A percentile compares a stretch with the other conserved stretches of the same genome.
These are phyloP conservation scores for Metschnikowia sp. DNA, from an alignment of 805 yeast genomes.

Conservation along the genomic window DNA sequence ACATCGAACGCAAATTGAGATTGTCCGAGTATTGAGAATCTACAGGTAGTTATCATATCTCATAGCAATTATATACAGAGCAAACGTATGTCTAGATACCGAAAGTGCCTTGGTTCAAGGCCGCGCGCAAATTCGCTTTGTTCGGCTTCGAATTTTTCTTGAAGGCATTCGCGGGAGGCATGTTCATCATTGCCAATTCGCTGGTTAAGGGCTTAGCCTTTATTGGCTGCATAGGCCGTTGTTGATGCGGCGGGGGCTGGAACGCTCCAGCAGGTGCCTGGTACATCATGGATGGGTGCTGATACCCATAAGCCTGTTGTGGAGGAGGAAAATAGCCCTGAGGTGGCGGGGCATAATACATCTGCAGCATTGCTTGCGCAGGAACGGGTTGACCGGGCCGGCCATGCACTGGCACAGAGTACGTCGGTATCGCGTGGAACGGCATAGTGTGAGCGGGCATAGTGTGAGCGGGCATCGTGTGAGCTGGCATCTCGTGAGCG, in stretches of 20 bases:
- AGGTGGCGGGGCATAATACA: constrained; percentile 16
- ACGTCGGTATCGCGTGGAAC: neutral
- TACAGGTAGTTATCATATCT: neutral
- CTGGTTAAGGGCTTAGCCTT: constrained; percentile 31
- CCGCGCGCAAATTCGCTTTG: constrained; percentile 59
- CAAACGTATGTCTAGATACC: constrained; percentile 46
- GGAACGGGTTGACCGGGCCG: neutral
- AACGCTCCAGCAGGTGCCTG: constrained; percentile 20
- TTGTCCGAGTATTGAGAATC: constrained; percentile 52
- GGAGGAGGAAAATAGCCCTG: constrained; percentile 12
- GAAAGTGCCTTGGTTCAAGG: constrained; percentile 62
- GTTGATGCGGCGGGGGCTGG: constrained; percentile 14
- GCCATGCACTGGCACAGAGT: neutral
- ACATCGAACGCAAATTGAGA: constrained; percentile 62
- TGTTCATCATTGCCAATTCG: constrained; percentile 41
- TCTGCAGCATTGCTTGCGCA: constrained; percentile 1
- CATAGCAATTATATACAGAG: neutral
- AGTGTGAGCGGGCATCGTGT: too few species aligned
- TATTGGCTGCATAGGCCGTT: neutral
- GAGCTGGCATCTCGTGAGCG: too few species aligned
- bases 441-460: too few species aligned
- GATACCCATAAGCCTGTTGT: constrained; percentile 14
- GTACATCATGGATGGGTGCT: constrained; percentile 12
- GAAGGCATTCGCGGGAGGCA: constrained; percentile 43
- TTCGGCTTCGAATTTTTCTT: constrained; percentile 43